Percentiles rank a stretch among this genome's conserved stretches.
These are phyloP conservation scores for Pleurotus tuber-regium DNA, from an alignment of 768 basidiomycete species.

Conservation along the genomic window DNA sequence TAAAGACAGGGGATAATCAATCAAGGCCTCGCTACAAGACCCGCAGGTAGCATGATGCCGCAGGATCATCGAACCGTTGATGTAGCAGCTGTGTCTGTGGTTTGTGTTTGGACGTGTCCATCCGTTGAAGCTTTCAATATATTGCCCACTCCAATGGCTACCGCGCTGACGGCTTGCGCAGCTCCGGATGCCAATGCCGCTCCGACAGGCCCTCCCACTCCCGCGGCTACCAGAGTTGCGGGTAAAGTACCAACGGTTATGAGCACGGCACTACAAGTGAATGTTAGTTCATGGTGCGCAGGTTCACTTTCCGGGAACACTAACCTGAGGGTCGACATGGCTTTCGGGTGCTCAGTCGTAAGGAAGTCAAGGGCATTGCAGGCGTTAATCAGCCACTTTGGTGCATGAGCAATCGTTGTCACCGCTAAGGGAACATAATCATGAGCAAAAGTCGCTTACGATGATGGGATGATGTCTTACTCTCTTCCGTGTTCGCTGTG, in stretches of 20 bases:
- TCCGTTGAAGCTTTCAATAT: slow-evolving; percentile 50
- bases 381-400: slow-evolving; percentile 76
- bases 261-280: slow-evolving; percentile 70
- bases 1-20: slow-evolving; percentile 3
- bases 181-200: slow-evolving; percentile 70
- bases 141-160: slow-evolving; percentile 71
- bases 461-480: slow-evolving; percentile 7
- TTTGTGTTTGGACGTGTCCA: slow-evolving; percentile 1
- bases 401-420: slow-evolving; percentile 56
- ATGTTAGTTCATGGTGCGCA: slow-evolving; percentile 38
- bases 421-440: slow-evolving; percentile 24
- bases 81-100: not conserved
- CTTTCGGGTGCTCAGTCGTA: slow-evolving; percentile 71
- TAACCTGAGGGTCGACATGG: slow-evolving; percentile 18
- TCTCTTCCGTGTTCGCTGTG: slow-evolving; percentile 4
- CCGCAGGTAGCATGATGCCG: not conserved
- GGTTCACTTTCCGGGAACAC: not conserved
- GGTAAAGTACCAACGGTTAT: slow-evolving; percentile 79
- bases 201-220: slow-evolving; percentile 51
- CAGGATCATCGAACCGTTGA: not conserved
- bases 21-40: not conserved
- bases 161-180: slow-evolving; percentile 75
- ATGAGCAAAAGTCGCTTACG: slow-evolving; percentile 9
- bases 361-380: slow-evolving; percentile 74
- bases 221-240: slow-evolving; percentile 63